Percentiles rank a stretch among this genome's conserved stretches.
phyloP scores from a whole-genome alignment of 257 asterid species.

The Plectranthus barbatus region DNA sequence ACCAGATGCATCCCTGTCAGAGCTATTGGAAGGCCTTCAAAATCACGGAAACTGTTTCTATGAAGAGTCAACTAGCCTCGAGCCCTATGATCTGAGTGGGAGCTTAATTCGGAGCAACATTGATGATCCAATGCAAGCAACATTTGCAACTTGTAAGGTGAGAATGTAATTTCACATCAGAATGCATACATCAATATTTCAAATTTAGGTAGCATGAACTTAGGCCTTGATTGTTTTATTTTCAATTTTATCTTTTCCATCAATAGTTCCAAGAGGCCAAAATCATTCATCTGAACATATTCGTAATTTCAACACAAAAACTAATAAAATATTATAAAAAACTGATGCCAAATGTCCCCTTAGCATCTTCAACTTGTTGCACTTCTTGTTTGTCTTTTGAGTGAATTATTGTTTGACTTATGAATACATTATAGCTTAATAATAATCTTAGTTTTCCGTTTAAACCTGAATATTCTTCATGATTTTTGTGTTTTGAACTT shows the following conservation, averaged over 20 bases:
- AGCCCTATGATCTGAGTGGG: slow-evolving; percentile 7
- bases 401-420: neutral
- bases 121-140: slow-evolving; percentile 13
- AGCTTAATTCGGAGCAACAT: slow-evolving; percentile 5
- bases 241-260: neutral
- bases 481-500: neutral
- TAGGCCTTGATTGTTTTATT: neutral
- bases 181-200: slow-evolving; percentile 7
- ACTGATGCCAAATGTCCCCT: neutral
- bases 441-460: neutral
- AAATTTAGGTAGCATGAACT: slow-evolving; percentile 18
- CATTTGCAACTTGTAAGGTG: slow-evolving; percentile 11
- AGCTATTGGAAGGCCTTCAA: slow-evolving; percentile 47
- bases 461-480: neutral
- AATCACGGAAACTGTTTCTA: slow-evolving; percentile 21
- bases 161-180: neutral
- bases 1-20: slow-evolving; percentile 61
- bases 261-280: neutral
- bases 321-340: neutral
- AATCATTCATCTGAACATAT: neutral
- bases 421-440: neutral
- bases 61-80: slow-evolving; percentile 22
- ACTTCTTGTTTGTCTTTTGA: neutral
- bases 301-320: neutral
- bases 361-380: neutral